Base-by-base conservation (phyloP, 768 basidiomycete genomes). In the Lactifluus piperatus region DNA sequence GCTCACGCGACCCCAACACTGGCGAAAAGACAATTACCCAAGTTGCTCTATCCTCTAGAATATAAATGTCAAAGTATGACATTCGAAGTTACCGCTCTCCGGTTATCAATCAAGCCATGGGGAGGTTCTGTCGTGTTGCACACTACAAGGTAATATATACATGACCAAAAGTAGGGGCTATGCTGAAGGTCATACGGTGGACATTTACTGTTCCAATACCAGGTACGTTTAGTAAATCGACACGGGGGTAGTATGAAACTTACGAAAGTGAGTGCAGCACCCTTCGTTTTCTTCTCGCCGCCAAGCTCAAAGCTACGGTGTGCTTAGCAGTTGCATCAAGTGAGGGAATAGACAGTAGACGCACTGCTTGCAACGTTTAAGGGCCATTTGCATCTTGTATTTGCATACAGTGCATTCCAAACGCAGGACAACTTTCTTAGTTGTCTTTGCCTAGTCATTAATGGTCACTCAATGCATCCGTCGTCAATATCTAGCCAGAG, bases 251-350 rank as follows among this genome's bases (percentile, higher is more conserved):
- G 47, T n/a, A 44, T 29, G 27, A 32, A 22, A 88, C 91, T 68
- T 74, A 93, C 91, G 84, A 94, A 94, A 71, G 83, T 83, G 69
- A 94, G 88, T 63, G 92, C 94, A 68, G 91, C 92, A 75, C 93
- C 92, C 83, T 94, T 94, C 68, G 92, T 94, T 88, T 97, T 97
- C 85, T 98, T 99, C 84, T 99, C 97, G 73, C 97, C 97, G 75
- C 97, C 95, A 54, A 97, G 87, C 79, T 98, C 95, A 81, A 99
- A 98, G 81, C 91, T 92, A 66, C 20, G 16, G n/a, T 51, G 7
- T 48, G 4, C 32, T 58, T 49, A 62, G 58, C 22, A 20, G 27
- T n/a, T 10, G 22, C 48, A 32, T 10, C 9, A 39, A 22, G 27
- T 29, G 8, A 29, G 10, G 8, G 27, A 30, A 30, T 5, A 50